phyloP scores from a whole-genome alignment of 768 basidiomycete species.

The Albatrellus ellisii region DNA sequence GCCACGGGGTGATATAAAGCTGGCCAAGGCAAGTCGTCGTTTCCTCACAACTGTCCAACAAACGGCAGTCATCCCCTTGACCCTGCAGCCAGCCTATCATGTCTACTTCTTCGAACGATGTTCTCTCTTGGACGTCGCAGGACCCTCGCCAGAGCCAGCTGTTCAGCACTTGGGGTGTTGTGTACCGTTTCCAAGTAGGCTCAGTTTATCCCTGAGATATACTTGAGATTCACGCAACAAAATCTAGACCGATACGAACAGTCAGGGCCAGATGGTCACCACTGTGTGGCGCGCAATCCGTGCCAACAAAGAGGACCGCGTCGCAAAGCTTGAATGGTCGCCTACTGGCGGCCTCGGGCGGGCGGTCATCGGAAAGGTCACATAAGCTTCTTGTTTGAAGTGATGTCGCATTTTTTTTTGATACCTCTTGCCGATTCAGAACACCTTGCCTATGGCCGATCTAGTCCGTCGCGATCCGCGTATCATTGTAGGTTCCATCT shows the following conservation, averaged over 20 bases:
- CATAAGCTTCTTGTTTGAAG: conserved; percentile 13
- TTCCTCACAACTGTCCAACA: conserved; percentile 16
- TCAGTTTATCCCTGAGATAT: conserved; percentile 6
- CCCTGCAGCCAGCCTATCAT: conserved; percentile 23
- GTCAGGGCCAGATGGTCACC: conserved; percentile 57
- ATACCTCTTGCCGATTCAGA: conserved; percentile 29
- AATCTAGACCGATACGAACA: conserved; percentile 46
- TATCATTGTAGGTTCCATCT: conserved; percentile 35
- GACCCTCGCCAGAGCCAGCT: conserved; percentile 76
- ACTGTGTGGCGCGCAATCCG: conserved; percentile 75
- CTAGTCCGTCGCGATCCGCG: conserved; percentile 59
- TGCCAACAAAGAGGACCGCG: conserved; percentile 75
- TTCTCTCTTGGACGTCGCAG: conserved; percentile 79
- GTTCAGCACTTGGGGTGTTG: conserved; percentile 70
- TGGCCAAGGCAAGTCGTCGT: conserved; percentile 11
- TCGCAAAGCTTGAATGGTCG: conserved; percentile 83
- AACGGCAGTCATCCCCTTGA: conserved; percentile 12
- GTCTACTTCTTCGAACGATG: conserved; percentile 34
- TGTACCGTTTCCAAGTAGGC: conserved; percentile 69
- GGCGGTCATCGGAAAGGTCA: conserved; percentile 74
- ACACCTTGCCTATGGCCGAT: conserved; percentile 71
- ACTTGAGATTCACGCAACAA: conserved; percentile 20
- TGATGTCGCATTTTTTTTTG: conserved; percentile 12
- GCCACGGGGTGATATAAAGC: conserved; percentile 42
- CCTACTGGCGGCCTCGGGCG: conserved; percentile 74